Conservation (phyloP, 2,329 filamentous ascomycete species). For the Akanthomyces dipterigenus region DNA sequence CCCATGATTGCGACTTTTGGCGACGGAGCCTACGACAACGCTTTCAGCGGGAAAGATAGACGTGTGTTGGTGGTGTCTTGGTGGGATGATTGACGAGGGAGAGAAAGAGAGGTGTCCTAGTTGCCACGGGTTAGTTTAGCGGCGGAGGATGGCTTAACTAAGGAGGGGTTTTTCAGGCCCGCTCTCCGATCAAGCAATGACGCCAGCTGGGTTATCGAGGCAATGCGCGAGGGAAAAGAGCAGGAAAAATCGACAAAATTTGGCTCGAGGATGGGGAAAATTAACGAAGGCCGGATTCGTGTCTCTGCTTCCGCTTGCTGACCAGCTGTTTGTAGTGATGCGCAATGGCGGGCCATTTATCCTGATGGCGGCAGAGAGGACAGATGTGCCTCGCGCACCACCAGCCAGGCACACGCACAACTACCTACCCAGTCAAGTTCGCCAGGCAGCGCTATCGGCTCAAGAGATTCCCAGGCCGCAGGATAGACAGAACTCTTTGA, state of each 20-base stretch:
- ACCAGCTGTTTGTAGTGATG: not conserved
- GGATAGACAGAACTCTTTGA: not conserved
- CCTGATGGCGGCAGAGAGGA: constrained; percentile 7
- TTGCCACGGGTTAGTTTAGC: constrained; percentile 25
- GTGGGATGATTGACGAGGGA: constrained; percentile 17
- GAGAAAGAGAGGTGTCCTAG: constrained; percentile 22
- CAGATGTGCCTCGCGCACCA: constrained; percentile 6
- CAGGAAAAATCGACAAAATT: not conserved
- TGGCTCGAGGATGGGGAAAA: not conserved
- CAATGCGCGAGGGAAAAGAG: constrained; percentile 1
- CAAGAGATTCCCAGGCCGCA: not conserved
- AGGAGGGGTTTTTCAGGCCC: constrained; percentile 14
- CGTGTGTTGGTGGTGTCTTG: constrained; percentile 22
- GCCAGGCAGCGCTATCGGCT: not conserved
- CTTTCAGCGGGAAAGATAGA: constrained; percentile 8
- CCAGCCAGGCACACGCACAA: not conserved
- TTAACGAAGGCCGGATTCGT: not conserved
- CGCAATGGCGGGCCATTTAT: constrained; percentile 4
- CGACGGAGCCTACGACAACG: constrained; percentile 23
- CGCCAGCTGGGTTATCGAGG: not conserved
- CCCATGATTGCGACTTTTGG: constrained; percentile 71
- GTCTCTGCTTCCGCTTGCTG: not conserved
- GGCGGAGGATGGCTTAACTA: constrained; percentile 12
- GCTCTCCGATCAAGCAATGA: constrained; percentile 13
- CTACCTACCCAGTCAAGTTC: not conserved